A percentile compares a stretch with the other conserved stretches of the same genome.
Evolutionary conservation across 352 stramenopile genomes (phyloP).

Genomic region (Poterioochromonas sp.): DNA sequence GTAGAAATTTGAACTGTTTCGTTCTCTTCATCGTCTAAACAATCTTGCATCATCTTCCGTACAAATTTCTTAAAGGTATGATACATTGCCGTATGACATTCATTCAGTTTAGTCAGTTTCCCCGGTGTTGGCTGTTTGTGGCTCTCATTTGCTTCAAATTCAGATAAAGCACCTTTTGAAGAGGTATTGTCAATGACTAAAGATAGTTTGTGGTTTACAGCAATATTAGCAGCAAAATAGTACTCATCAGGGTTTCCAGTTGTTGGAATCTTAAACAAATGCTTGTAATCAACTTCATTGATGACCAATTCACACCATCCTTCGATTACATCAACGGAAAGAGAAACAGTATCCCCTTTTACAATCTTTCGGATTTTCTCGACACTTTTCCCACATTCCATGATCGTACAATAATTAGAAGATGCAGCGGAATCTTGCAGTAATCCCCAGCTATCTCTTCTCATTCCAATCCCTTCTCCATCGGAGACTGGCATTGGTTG

Average conservation of each 20-base stretch:
- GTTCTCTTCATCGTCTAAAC: no score
- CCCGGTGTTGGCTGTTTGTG: neutral
- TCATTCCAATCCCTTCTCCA: neutral
- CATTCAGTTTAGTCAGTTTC: no score
- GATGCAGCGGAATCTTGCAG: neutral
- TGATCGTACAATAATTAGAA: neutral
- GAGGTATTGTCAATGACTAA: neutral
- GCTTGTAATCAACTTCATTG: neutral
- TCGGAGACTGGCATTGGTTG: neutral
- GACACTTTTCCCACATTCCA: neutral
- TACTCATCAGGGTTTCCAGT: conserved; percentile 5
- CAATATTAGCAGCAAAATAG: neutral
- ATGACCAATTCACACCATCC: neutral
- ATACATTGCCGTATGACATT: neutral
- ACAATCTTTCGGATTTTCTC: neutral
- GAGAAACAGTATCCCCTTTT: neutral
- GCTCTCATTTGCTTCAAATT: no score
- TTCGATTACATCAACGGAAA: neutral
- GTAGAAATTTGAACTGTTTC: no score
- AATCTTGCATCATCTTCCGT: no score
- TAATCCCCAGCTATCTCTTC: neutral
- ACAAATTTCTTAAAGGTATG: neutral
- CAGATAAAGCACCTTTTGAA: no score
- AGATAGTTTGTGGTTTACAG: neutral
- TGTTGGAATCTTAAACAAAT: neutral